Conservation (phyloP, 257 asterid genomes). For the Solanum boliviense region DNA sequence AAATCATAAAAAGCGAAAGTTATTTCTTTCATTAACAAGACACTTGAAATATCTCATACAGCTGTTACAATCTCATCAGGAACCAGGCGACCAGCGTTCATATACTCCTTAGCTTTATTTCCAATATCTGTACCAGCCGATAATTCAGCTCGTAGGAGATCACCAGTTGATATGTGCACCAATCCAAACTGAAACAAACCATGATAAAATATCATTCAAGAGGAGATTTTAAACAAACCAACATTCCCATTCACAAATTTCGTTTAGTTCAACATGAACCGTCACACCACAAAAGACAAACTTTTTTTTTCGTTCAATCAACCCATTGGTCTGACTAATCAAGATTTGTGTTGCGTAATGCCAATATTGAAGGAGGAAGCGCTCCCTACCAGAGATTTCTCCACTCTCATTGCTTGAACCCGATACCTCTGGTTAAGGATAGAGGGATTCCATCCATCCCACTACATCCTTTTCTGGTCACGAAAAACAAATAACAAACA, state of each 20-base stretch:
- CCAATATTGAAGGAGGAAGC: neutral
- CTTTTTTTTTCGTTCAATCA: too few species aligned
- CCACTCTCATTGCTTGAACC: neutral
- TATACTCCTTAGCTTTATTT: conserved; percentile 73
- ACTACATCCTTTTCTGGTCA: neutral
- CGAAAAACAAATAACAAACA: neutral
- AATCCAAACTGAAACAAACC: conserved; percentile 62
- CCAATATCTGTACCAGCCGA: conserved; percentile 80
- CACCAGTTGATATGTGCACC: conserved; percentile 93
- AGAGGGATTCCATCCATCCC: neutral
- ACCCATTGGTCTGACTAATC: neutral
- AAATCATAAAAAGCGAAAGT: conserved; percentile 1
- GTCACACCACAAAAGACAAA: neutral
- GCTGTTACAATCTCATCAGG: conserved; percentile 89
- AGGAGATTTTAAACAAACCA: neutral
- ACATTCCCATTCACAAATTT: neutral
- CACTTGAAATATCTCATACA: conserved; percentile 30
- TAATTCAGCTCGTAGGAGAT: conserved; percentile 88
- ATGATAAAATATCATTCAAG: neutral
- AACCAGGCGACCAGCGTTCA: conserved; percentile 78
- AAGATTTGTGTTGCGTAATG: neutral
- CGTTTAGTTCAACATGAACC: neutral
- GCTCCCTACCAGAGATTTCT: neutral
- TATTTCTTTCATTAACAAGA: neutral
- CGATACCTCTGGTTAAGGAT: neutral